Base-by-base conservation (phyloP, 2,329 filamentous ascomycete genomes). In the Venturia effusa region DNA sequence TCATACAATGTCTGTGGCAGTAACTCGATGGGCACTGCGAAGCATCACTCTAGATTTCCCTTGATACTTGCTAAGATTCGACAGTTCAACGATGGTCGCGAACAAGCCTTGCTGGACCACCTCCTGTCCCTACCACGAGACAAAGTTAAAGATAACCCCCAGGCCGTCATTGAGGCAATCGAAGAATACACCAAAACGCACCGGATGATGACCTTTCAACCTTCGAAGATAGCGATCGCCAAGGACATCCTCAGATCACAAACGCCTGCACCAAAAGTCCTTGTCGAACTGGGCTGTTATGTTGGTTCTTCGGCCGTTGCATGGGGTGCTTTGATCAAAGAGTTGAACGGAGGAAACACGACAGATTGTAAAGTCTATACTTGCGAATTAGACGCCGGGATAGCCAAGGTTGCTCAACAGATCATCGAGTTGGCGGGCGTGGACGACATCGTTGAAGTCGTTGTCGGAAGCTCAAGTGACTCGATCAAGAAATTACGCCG, bases 271-370 rank as follows among this genome's bases (percentile, higher is more conserved):
- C 63, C 74, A 2, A 72, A 70, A 27, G 67, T 69, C 1, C 64
- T 77, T 19, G 67, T 77, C 37, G 74, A 76, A 22, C n/a, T 61
- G 19, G 59, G 59, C 1, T 72, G 71, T 17, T 76, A 74, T 51
- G 69, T 76, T 10, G 74, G 75, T 37, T 72, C 70, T 61, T 76
- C 74, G 0, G 74, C 75, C 2, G 66, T 77, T 15, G 71, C 69
- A 1, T 76, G 69, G 66, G 70, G 70, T 15, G 67, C 69, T 17
- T 68, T 70, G 8, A 66, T 74, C 10, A 65, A 68, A 43, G 67
- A 68, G 30, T 34, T 70, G 11, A 64, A 71, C 37, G 64, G 62
- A 15, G 41, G n/a, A n/a, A 66, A 66, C 13, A n/a, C 64, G 7
- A 62, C 43, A 7, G 68, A 68, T 7, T 66, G 70, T 30, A 69